phyloP scores from a whole-genome alignment of 345 rosid genomes.

The Ceriops zippeliana region DNA sequence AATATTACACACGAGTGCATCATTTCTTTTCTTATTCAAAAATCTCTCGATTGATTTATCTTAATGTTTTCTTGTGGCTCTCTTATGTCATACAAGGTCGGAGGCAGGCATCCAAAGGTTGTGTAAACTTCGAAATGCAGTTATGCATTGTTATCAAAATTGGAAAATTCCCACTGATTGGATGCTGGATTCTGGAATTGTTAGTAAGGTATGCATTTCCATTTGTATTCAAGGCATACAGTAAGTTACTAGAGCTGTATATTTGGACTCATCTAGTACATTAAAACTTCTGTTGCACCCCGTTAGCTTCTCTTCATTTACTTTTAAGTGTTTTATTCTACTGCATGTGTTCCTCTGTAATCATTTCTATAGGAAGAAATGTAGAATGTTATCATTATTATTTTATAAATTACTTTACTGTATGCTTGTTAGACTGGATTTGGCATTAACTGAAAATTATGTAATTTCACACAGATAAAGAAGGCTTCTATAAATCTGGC shows the following conservation, averaged over 20 bases:
- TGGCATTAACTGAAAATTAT: conserved; percentile 1
- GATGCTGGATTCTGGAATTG: conserved; percentile 86
- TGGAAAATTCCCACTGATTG: conserved; percentile 71
- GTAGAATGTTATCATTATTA: not conserved
- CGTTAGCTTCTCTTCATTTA: not conserved
- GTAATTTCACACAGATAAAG: conserved; percentile 55
- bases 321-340: not conserved
- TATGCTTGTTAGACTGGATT: not conserved
- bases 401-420: too few relatives aligned
- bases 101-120: conserved; percentile 66
- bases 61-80: conserved; percentile 10
- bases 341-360: not conserved
- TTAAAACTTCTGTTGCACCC: not conserved
- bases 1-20: conserved; percentile 7
- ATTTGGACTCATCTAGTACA: too few relatives aligned
- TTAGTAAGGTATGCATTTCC: conserved; percentile 40
- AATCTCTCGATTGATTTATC: not conserved
- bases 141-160: conserved; percentile 53
- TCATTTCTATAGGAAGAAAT: not conserved
- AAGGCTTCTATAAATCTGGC: conserved; percentile 68
- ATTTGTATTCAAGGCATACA: too few relatives aligned
- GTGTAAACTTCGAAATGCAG: conserved; percentile 53
- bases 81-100: conserved; percentile 40
- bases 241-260: too few relatives aligned
- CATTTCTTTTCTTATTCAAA: conserved; percentile 9